Conservation (phyloP, 345 rosid species). For the Moricandia arvensis region DNA sequence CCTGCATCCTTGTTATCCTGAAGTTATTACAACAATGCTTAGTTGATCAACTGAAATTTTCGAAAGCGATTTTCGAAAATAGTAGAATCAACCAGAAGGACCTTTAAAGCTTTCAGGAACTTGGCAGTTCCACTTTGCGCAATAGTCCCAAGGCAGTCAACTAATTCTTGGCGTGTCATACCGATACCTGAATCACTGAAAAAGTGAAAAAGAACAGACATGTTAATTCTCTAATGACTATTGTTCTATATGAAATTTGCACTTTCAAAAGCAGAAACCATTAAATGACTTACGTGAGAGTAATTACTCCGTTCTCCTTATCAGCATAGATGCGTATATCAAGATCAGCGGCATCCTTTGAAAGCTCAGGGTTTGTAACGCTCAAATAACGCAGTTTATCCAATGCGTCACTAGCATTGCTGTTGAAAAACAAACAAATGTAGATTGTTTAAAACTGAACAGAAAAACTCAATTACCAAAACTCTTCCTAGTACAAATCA, state of each 20-base stretch:
- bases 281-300: constrained; percentile 56
- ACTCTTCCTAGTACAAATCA: not conserved
- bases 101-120: constrained; percentile 91
- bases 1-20: constrained; percentile 93
- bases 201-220: too few relatives aligned
- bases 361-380: constrained; percentile 71
- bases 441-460: not conserved
- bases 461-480: not conserved
- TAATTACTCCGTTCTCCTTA: constrained; percentile 74
- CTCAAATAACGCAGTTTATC: constrained; percentile 88
- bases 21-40: constrained; percentile 20
- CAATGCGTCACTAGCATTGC: constrained; percentile 98
- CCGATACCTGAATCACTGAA: constrained; percentile 93
- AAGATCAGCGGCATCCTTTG: constrained; percentile 69
- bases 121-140: constrained; percentile 99
- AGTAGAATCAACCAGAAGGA: constrained; percentile 15
- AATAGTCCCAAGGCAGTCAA: constrained; percentile 96
- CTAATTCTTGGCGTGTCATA: constrained; percentile 88
- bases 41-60: constrained; percentile 15
- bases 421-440: constrained; percentile 30
- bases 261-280: not conserved
- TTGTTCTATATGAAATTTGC: not conserved
- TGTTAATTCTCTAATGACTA: not conserved
- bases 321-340: constrained; percentile 87
- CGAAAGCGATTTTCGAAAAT: not conserved